phyloP scores from a whole-genome alignment of 202 grass and related monocot genomes.

The Setaria viridis region DNA sequence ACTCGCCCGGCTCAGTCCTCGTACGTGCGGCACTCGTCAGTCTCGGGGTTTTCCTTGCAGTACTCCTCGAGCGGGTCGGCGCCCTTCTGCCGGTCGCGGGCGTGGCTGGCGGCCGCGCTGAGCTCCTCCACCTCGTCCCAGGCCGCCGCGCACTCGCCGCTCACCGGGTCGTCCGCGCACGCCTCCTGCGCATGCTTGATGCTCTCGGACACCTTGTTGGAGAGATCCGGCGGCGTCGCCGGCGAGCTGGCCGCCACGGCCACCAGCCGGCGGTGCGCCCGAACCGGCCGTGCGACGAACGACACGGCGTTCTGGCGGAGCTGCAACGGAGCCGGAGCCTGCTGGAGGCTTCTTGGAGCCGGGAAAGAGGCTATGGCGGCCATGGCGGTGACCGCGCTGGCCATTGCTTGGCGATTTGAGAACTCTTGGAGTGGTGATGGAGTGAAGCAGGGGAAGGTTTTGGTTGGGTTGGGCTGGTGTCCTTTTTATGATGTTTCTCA shows the following conservation, averaged over 20 bases:
- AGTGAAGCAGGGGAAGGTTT: conserved; percentile 4
- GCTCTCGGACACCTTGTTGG: conserved; percentile 82
- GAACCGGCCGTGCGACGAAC: conserved; percentile 21
- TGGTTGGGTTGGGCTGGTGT: conserved; percentile 35
- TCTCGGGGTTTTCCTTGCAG: conserved; percentile 91
- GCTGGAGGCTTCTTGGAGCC: conserved; percentile 29
- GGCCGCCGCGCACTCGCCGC: conserved; percentile 84
- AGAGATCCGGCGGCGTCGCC: conserved; percentile 76
- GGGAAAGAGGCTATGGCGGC: conserved; percentile 46
- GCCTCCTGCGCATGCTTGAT: conserved; percentile 90
- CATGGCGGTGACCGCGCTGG: conserved; percentile 46
- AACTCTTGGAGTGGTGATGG: background rate
- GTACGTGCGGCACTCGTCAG: conserved; percentile 92
- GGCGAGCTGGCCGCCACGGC: conserved; percentile 35
- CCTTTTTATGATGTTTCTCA: conserved; percentile 38
- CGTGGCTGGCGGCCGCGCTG: conserved; percentile 80
- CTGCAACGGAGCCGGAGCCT: background rate
- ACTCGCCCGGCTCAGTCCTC: conserved; percentile 57
- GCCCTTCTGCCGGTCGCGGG: conserved; percentile 71
- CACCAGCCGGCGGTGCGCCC: conserved; percentile 36
- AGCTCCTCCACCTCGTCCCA: conserved; percentile 99
- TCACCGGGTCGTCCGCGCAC: conserved; percentile 65
- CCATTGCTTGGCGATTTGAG: conserved; percentile 40
- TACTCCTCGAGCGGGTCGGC: conserved; percentile 83
- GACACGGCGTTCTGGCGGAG: conserved; percentile 32